A percentile compares a stretch with the other conserved stretches of the same genome.
These are phyloP conservation scores for Paramecium pentaurelia DNA, from an alignment of 73 alveolate species.

Conservation along the genomic window DNA sequence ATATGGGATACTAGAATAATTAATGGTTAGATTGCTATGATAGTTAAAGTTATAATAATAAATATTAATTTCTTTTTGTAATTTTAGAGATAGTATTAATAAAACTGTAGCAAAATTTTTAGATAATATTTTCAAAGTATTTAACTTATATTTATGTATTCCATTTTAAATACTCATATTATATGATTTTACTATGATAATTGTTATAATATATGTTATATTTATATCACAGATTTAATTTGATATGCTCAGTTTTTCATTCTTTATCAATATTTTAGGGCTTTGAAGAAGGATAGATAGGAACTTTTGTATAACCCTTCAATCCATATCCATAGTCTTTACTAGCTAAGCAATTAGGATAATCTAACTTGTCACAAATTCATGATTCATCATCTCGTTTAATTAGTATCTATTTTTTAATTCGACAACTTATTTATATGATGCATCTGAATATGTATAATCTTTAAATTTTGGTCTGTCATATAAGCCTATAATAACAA, in stretches of 20 bases:
- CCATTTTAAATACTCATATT: neutral
- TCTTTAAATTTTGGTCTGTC: constrained; percentile 24
- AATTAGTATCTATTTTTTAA: constrained; percentile 11
- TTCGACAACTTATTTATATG: constrained; percentile 11
- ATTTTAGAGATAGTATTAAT: neutral
- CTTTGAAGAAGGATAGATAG: neutral
- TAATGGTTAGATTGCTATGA: constrained; percentile 4
- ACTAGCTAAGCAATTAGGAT: neutral
- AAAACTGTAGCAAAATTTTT: neutral
- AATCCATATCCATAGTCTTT: constrained; percentile 41
- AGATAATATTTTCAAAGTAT: too few relatives aligned
- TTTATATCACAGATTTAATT: neutral
- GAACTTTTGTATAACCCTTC: neutral
- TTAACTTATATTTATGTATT: neutral
- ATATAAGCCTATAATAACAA: neutral
- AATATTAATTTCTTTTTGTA: neutral
- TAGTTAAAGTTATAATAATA: neutral
- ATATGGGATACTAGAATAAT: constrained; percentile 5
- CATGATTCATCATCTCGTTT: constrained; percentile 8
- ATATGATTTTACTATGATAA: neutral
- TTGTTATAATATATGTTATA: neutral
- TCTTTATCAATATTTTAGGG: constrained; percentile 44
- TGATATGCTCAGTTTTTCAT: neutral
- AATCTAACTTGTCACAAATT: neutral
- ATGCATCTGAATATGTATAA: neutral